phyloP scores from a whole-genome alignment of 202 grass and related monocot species.

The Setaria italica region DNA sequence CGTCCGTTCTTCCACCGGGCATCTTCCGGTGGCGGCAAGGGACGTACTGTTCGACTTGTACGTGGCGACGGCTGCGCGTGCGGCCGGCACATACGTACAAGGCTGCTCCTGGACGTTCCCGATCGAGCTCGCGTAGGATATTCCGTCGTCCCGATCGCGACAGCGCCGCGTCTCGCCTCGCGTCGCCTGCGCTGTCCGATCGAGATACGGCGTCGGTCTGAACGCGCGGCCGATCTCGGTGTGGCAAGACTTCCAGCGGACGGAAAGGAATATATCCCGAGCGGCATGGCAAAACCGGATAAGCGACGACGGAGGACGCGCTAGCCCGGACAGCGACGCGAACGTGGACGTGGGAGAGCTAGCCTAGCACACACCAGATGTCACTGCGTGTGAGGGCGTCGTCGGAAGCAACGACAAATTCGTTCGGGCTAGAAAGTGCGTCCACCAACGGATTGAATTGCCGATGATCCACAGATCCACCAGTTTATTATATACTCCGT shows the following conservation, averaged over 20 bases:
- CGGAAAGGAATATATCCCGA: constrained; percentile 37
- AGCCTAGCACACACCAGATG: not conserved
- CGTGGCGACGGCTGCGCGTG: constrained; percentile 21
- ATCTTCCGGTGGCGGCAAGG: not conserved
- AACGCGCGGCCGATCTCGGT: not conserved
- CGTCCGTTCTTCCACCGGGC: not conserved
- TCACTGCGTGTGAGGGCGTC: not conserved
- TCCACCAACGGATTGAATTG: not conserved
- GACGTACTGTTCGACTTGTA: not conserved
- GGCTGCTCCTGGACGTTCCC: not conserved
- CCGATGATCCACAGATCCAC: not conserved
- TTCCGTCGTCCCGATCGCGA: not conserved
- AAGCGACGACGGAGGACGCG: not conserved
- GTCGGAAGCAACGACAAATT: not conserved
- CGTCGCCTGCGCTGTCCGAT: no score
- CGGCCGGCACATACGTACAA: constrained; percentile 38
- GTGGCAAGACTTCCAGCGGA: not conserved
- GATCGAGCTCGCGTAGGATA: not conserved
- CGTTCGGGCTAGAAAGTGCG: constrained; percentile 5
- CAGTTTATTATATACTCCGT: not conserved
- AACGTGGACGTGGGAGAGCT: not conserved
- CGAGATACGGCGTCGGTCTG: not conserved
- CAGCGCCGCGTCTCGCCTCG: not conserved
- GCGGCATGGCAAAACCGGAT: not conserved
- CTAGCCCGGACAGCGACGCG: constrained; percentile 1